Percentiles rank a stretch among this genome's conserved stretches.
phyloP scores from a whole-genome alignment of 345 rosid species.

The Durio zibethinus region DNA sequence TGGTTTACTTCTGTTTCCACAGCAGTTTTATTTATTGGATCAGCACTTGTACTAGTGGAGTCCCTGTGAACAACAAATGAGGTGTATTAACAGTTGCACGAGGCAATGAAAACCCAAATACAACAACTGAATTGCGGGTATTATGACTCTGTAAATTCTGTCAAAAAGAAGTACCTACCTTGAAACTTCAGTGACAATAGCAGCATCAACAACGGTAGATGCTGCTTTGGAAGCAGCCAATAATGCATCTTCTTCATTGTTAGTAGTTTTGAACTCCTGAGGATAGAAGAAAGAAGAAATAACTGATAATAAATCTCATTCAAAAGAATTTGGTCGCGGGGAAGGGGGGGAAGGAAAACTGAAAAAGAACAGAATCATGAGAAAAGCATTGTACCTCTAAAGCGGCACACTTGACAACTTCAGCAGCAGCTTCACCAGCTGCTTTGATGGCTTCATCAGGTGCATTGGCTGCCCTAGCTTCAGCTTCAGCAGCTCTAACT shows the following conservation, averaged over 20 bases:
- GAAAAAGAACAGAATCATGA: constrained; percentile 6
- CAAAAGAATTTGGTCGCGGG: not conserved
- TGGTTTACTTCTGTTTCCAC: constrained; percentile 40
- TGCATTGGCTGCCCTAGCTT: constrained; percentile 87
- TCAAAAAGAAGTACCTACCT: constrained; percentile 48
- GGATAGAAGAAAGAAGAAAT: constrained; percentile 5
- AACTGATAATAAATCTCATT: not conserved
- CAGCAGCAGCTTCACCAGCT: constrained; percentile 93
- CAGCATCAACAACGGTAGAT: constrained; percentile 90
- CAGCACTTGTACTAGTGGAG: constrained; percentile 28
- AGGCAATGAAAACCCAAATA: constrained; percentile 22
- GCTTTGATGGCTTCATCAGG: constrained; percentile 87
- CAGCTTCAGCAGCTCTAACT: constrained; percentile 89
- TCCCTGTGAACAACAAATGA: constrained; percentile 51
- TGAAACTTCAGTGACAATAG: constrained; percentile 64
- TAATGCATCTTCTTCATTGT: constrained; percentile 84
- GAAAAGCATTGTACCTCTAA: constrained; percentile 51
- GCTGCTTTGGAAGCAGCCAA: constrained; percentile 90
- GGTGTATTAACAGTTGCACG: constrained; percentile 18
- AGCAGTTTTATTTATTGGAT: constrained; percentile 31
- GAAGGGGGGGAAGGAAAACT: not conserved
- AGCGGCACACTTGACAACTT: constrained; percentile 91
- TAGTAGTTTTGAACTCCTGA: constrained; percentile 67
- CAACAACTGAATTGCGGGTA: constrained; percentile 8
- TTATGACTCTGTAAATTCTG: not conserved